These are phyloP conservation scores for Diaporthe ampelina DNA, from an alignment of 2,329 filamentous ascomycete genomes.

Conservation along the genomic window DNA sequence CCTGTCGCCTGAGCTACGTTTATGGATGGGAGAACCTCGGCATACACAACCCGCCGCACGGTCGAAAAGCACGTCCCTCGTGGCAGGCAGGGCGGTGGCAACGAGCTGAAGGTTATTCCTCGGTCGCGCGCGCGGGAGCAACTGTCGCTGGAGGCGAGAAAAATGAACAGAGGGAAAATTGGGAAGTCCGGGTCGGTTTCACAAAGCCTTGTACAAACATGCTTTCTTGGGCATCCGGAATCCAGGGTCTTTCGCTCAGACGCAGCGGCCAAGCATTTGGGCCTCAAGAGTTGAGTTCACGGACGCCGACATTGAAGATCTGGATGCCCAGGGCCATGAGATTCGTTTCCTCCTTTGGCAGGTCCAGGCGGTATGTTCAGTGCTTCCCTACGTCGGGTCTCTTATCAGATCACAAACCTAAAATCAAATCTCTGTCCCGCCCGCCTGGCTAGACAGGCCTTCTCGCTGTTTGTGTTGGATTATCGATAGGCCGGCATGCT, in stretches of 20 bases:
- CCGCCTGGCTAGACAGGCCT: background rate
- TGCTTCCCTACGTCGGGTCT: background rate
- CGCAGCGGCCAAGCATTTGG: background rate
- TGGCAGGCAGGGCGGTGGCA: slow-evolving; percentile 11
- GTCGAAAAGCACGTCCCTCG: background rate
- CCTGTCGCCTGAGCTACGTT: background rate
- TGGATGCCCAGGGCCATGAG: background rate
- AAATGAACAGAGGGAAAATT: background rate
- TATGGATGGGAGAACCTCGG: background rate
- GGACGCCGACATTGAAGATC: background rate
- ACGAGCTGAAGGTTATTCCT: background rate
- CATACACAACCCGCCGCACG: background rate
- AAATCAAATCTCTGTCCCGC: background rate
- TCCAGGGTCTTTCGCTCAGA: background rate
- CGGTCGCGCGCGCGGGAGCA: slow-evolving; percentile 1
- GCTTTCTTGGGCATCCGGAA: background rate
- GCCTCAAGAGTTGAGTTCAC: background rate
- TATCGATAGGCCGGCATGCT: slow-evolving; percentile 8
- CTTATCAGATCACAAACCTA: slow-evolving; percentile 1
- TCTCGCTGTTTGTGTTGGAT: background rate
- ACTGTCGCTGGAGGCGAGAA: background rate
- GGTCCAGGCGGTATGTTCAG: background rate
- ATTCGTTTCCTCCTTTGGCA: background rate
- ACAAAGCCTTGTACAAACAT: background rate
- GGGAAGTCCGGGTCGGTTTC: background rate